Evolutionary conservation across 1,139 yeast genomes (phyloP), one percentile per base, ranked within the genome.

Genomic region (Debaryomycetaceae sp.): DNA sequence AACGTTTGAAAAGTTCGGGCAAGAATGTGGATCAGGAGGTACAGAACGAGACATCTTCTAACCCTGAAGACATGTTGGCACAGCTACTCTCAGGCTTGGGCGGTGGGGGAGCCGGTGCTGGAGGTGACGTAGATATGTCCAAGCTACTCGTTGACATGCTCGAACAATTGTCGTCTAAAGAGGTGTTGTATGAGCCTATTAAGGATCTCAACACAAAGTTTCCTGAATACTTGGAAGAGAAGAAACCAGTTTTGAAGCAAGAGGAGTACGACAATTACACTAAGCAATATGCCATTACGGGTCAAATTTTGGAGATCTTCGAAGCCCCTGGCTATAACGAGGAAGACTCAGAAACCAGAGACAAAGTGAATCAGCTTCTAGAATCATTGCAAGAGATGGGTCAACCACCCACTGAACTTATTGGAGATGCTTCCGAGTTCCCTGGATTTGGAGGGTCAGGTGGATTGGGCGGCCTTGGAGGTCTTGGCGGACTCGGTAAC

Each of bases 111-210:
- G 71, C 63, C 6, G 75, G 61, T 7, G 79, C 69, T 7, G 73
- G 65, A 23, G 84, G 78, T 24, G 77, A 72, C 48, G 64, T 81
- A 56, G 82, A 79, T 55, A 73, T 72, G 75, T 77, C 86, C 43
- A 81, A 82, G 50, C 72, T 91, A 39, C 72, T 91, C 50, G 78
- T 80, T 24, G 90, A 87, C 43, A 84, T 91, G 84, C 75, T 93
- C 57, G 85, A 84, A 49, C 95, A 89, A 61, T 76, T 93, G 63
- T 81, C 95, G 17, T 83, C 95, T 6, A 91, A 89, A 61, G 95
- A 85, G 46, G 88, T 91, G 29, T 73, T 93, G 41, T 91, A 88
- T 60, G 96, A 87, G 54, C 97, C 98, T 2, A 78, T 93, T 67
- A 86, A 84, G 57, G 96, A 89, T 49, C 75, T 91, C 63, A 81